Evolutionary conservation across 2,329 filamentous ascomycete genomes (phyloP).

Genomic region (Trichoderma semiorbis): DNA sequence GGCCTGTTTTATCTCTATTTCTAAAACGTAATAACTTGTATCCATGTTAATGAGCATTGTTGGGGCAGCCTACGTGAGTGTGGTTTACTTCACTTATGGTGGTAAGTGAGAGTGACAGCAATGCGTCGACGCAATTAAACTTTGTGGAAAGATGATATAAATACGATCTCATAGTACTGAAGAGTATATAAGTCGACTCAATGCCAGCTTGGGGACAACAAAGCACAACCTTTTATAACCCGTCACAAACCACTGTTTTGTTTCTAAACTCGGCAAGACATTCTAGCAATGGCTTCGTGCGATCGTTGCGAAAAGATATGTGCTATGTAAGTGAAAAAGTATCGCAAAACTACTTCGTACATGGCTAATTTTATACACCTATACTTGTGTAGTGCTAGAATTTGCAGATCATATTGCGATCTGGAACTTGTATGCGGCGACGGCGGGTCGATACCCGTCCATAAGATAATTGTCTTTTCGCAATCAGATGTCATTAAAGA

Average conservation of each 20-base stretch:
- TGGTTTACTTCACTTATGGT: not conserved
- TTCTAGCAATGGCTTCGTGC: not conserved
- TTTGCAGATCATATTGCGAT: not conserved
- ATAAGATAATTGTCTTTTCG: not conserved
- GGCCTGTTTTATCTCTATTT: not conserved
- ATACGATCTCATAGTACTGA: fast-evolving
- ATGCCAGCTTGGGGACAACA: no score
- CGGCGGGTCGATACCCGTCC: not conserved
- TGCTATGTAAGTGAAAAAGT: not conserved
- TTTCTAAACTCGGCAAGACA: no score
- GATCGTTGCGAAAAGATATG: not conserved
- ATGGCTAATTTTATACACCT: fast-evolving
- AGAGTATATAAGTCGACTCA: no score
- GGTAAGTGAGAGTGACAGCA: not conserved
- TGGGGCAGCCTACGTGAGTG: not conserved
- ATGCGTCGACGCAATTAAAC: not conserved
- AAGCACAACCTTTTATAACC: no score
- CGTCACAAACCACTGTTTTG: no score
- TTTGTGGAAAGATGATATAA: not conserved
- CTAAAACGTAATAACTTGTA: fast-evolving
- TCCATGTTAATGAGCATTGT: not conserved
- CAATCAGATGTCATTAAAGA: not conserved
- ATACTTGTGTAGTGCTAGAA: not conserved
- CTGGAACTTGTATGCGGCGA: not conserved
- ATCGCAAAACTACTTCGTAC: not conserved